These are phyloP conservation scores for Silene conica DNA, from an alignment of 148 eudicot species.

Conservation along the genomic window DNA sequence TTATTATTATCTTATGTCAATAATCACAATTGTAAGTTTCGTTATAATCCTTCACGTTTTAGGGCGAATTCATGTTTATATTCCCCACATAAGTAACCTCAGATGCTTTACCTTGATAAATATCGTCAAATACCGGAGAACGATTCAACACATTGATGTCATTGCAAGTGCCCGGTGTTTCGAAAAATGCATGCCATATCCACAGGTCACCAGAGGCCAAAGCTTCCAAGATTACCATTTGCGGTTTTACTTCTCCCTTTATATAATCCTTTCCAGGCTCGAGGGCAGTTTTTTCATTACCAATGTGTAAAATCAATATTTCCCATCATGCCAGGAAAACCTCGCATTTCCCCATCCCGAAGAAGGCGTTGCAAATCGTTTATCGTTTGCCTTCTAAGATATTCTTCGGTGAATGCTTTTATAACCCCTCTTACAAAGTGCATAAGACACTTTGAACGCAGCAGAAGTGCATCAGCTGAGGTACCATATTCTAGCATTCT, in stretches of 20 bases:
- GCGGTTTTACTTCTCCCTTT: background rate
- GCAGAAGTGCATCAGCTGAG: conserved; percentile 9
- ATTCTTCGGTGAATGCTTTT: background rate
- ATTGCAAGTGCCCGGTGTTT: no score
- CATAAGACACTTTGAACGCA: background rate
- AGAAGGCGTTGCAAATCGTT: background rate
- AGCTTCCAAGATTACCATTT: no score
- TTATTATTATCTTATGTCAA: no score
- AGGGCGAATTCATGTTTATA: no score
- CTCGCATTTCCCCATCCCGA: conserved; percentile 9
- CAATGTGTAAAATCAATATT: background rate
- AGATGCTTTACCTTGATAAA: no score
- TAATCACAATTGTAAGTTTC: no score
- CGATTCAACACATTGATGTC: no score
- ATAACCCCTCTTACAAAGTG: background rate
- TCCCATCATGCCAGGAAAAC: conserved; percentile 4
- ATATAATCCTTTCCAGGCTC: background rate
- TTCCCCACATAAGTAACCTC: no score
- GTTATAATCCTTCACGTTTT: no score
- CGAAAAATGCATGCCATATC: no score
- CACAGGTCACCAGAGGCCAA: no score
- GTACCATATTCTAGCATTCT: conserved; percentile 4
- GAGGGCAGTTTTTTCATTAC: background rate
- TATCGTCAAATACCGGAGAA: no score
- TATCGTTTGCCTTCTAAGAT: background rate